Base-by-base conservation (phyloP, 768 basidiomycete genomes). In the Phanerodontia chrysosporium region DNA sequence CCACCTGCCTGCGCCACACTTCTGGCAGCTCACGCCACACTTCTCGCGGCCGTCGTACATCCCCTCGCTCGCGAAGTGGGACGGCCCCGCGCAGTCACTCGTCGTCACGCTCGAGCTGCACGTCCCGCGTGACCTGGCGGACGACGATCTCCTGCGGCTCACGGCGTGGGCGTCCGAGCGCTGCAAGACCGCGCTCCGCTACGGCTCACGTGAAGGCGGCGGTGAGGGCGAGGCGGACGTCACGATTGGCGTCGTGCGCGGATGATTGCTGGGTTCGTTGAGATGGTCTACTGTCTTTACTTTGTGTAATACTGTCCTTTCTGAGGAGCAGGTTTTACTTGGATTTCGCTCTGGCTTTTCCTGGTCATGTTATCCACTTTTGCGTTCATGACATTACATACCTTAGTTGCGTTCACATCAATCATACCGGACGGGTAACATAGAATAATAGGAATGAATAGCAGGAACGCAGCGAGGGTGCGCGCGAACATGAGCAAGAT, bases 101-200 rank as follows among this genome's bases (percentile, higher is more conserved):
- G 80, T 96, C 14, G 84, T 92, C 29, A 91, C 93, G 29, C 75
- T 95, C 25, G 87, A 92, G 68, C 72, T 92, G 45, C 92, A 92
- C 67, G 89, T 96, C 14, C 73, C 77, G 36, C 70, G 77, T 36
- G 85, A 87, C 58, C 67, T 92, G 44, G 78, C 77, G 7, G 92
- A 95, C 70, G 79, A 78, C 25, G 89, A 90, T 48, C 82, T 92
- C 49, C 66, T 95, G 49, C 76, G 74, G 65, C 73, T 95, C 51
- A 94, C 90, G 22, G 75, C 76, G 49, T 92, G 89, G 88, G 86
- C 87, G 24, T 87, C 86, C 79, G 86, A 89, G 68, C 81, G 80
- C 46, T 83, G 83, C 65, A 76, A 78, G 45, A 74, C 72, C 45
- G 86, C 83, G 18, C 74, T 90, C 59, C 61, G 65, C 22, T 63